These are phyloP conservation scores for Candida koratica DNA, from an alignment of 805 yeast species.

Conservation along the genomic window DNA sequence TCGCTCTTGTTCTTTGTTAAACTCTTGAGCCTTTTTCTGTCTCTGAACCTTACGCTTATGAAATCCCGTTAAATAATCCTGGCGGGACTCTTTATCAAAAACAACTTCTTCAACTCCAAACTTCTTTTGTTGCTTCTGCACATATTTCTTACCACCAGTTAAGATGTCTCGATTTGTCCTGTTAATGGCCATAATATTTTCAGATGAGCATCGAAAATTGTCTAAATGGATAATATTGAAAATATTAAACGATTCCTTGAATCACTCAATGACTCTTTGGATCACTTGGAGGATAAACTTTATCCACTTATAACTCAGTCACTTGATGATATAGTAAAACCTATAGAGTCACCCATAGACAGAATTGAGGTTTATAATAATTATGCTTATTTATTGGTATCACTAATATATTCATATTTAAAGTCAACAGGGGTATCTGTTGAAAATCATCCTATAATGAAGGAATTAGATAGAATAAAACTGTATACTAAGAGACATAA, in stretches of 20 bases:
- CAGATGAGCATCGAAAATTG: slow-evolving; percentile 14
- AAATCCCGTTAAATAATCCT: slow-evolving; percentile 88
- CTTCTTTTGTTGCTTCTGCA: slow-evolving; percentile 60
- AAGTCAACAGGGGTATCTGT: slow-evolving; percentile 58
- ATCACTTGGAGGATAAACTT: slow-evolving; percentile 31
- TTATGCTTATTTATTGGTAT: slow-evolving; percentile 50
- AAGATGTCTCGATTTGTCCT: slow-evolving; percentile 73
- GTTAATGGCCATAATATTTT: slow-evolving; percentile 1
- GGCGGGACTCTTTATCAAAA: slow-evolving; percentile 75
- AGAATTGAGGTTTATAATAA: slow-evolving; percentile 33
- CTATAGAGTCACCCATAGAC: slow-evolving; percentile 22
- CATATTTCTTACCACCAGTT: slow-evolving; percentile 81
- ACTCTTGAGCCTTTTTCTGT: slow-evolving; percentile 79
- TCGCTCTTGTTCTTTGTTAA: slow-evolving; percentile 72
- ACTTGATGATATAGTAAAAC: slow-evolving; percentile 35
- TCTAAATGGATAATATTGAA: slow-evolving; percentile 46
- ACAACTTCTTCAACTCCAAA: slow-evolving; percentile 78
- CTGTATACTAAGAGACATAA: slow-evolving; percentile 60
- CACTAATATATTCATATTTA: slow-evolving; percentile 56
- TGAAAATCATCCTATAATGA: slow-evolving; percentile 58
- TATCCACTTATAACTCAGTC: slow-evolving; percentile 35
- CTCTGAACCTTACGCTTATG: slow-evolving; percentile 90
- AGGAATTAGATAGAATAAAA: slow-evolving; percentile 63
- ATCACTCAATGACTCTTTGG: slow-evolving; percentile 36
- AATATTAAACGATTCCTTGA: slow-evolving; percentile 37